Evolutionary conservation across 2,329 filamentous ascomycete genomes (phyloP).

Genomic region (Trichoderma cornu-damae): DNA sequence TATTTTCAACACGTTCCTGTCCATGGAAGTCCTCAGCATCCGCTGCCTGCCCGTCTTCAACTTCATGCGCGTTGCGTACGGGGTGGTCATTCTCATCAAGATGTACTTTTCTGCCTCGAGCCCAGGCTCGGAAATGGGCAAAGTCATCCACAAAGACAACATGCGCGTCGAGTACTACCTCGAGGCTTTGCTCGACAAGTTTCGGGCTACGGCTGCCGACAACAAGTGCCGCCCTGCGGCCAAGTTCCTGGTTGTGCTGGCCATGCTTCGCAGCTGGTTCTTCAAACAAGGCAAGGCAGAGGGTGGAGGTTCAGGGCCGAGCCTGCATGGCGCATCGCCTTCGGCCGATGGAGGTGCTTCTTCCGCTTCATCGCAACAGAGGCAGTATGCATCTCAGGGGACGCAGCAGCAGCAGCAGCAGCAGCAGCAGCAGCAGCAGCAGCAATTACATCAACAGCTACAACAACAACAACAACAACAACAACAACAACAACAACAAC

Average conservation of each 20-base stretch:
- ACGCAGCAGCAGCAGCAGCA: slow-evolving; percentile 17
- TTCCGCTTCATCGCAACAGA: neutral
- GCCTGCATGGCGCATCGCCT: neutral
- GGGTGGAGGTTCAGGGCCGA: neutral
- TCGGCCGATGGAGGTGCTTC: neutral
- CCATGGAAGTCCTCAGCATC: slow-evolving; percentile 53
- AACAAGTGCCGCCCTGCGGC: slow-evolving; percentile 60
- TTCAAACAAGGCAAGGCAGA: slow-evolving; percentile 42
- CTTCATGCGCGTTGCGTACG: slow-evolving; percentile 67
- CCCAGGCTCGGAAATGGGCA: slow-evolving; percentile 61
- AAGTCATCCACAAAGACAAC: slow-evolving; percentile 61
- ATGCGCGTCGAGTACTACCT: slow-evolving; percentile 63
- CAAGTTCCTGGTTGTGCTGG: slow-evolving; percentile 66
- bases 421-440: slow-evolving; percentile 21
- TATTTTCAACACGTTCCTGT: slow-evolving; percentile 60
- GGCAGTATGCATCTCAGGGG: neutral
- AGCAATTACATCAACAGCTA: slow-evolving; percentile 21
- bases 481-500: slow-evolving; percentile 18
- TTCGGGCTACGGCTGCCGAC: slow-evolving; percentile 57
- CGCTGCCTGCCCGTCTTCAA: slow-evolving; percentile 65
- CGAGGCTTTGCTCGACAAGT: slow-evolving; percentile 63
- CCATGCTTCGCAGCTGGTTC: slow-evolving; percentile 68
- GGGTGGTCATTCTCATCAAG: slow-evolving; percentile 67
- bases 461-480: slow-evolving; percentile 22
- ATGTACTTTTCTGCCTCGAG: slow-evolving; percentile 63